Base-by-base conservation (phyloP, 2,329 filamentous ascomycete genomes). In the Emericellopsis cladophorae region DNA sequence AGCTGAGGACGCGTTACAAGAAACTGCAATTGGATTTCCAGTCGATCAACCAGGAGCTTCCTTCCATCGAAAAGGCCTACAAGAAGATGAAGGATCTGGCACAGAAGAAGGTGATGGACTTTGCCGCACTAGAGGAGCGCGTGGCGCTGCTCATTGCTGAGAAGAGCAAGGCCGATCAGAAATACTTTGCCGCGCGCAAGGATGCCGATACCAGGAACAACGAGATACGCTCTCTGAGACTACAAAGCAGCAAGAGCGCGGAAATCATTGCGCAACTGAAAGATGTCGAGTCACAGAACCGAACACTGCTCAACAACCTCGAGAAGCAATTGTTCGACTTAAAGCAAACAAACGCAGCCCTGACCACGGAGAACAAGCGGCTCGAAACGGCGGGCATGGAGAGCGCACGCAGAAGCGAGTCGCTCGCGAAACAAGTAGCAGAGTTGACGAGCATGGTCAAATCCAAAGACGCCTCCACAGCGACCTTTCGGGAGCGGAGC, bases 111-210 rank as follows among this genome's bases (percentile, higher is more conserved):
- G 79, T 94, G 29, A 74, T 82, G 51, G 88, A 95, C 46, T 78
- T 84, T 40, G 67, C 71, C 6, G 69, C 73, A 4, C 66, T 87
- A 54, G 89, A 96, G 62, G 88, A 95, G 42, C 84, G 82, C 46
- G 68, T 90, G 31, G 66, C 76, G 15, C 69, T 84, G 21, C 65
- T 93, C 16, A 77, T 76, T 33, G 85, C 87, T 0, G 88, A 98
- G 61, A 98, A 98, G 66, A 80, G 82, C 48, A 96, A 95, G 61
- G 90, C 90, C 1, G 92, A 98, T 54, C 90, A 96, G 55, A 96
- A 96, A 61, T 98, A 94, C 57, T 96, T 96, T 59, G 86, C 85
- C 1, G 87, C 89, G 8, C 88, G 94, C 70, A 95, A 95, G 57
- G 83, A 89, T 50, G 93, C 90, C 54, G 90, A 96, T 54, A 81